phyloP scores from a whole-genome alignment of 148 eudicot genomes.

The Spergularia marina region DNA sequence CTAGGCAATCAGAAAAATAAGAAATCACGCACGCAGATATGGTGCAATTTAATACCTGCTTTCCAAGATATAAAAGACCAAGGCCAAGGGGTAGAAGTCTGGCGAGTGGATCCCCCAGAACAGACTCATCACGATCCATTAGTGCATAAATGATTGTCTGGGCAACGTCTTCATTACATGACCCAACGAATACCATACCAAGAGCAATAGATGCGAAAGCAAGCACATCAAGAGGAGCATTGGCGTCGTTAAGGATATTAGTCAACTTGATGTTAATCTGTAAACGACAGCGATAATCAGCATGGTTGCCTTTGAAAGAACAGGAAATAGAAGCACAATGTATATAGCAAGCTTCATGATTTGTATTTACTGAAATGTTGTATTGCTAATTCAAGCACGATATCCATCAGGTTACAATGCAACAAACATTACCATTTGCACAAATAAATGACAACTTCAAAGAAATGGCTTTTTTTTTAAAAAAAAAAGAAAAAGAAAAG shows the following conservation, averaged over 20 bases:
- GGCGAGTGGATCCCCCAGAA: constrained; percentile 76
- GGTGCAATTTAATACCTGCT: constrained; percentile 54
- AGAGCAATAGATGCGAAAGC: constrained; percentile 78
- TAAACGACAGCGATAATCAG: constrained; percentile 3
- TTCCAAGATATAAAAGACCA: constrained; percentile 90
- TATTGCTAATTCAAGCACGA: not conserved
- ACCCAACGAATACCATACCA: constrained; percentile 82
- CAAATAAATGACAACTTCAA: too few species aligned
- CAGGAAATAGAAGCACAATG: not conserved
- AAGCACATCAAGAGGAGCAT: constrained; percentile 81
- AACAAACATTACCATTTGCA: not conserved
- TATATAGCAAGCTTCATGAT: not conserved
- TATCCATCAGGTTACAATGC: not conserved
- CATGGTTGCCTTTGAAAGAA: not conserved
- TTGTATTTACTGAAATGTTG: not conserved
- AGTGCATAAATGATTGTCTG: constrained; percentile 81
- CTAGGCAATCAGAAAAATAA: not conserved
- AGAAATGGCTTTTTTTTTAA: too few species aligned
- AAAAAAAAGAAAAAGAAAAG: too few species aligned
- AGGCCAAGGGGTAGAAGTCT: constrained; percentile 84
- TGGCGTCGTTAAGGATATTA: constrained; percentile 71
- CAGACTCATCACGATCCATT: constrained; percentile 81
- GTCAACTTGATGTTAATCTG: constrained; percentile 63
- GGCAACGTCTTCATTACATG: constrained; percentile 88
- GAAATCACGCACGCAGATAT: not conserved